Evolutionary conservation across 2,329 filamentous ascomycete species (phyloP).

Genomic region (Bertia moriformis): DNA sequence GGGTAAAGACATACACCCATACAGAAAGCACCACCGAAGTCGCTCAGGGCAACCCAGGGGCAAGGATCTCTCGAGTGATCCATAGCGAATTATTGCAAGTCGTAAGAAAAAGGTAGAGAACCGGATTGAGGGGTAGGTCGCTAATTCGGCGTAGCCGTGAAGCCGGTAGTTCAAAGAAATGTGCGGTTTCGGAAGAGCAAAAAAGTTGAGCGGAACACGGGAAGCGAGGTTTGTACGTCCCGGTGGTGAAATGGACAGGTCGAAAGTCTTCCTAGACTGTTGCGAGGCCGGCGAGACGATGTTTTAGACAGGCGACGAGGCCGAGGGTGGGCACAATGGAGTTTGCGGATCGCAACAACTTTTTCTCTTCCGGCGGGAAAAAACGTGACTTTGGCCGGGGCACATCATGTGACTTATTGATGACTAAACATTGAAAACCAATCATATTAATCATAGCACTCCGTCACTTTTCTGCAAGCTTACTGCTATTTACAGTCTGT

Average conservation of each 20-base stretch:
- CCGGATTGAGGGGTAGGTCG: neutral
- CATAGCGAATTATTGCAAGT: conserved; percentile 36
- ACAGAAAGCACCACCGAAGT: conserved; percentile 91
- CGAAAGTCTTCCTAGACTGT: neutral
- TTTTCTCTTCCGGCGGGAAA: neutral
- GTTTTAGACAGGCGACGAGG: neutral
- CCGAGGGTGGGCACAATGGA: too few relatives aligned
- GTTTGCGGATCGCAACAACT: neutral
- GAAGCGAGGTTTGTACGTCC: too few relatives aligned
- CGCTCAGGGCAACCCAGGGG: conserved; percentile 89
- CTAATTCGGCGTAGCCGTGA: too few relatives aligned
- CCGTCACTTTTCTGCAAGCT: neutral
- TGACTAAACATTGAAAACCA: too few relatives aligned
- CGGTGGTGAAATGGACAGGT: too few relatives aligned
- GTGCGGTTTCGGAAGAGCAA: too few relatives aligned
- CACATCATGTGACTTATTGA: too few relatives aligned
- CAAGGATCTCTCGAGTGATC: conserved; percentile 96
- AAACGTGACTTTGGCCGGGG: neutral
- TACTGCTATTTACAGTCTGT: neutral
- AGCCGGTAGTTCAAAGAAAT: too few relatives aligned
- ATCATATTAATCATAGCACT: neutral
- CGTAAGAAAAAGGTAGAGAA: neutral
- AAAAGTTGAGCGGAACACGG: too few relatives aligned
- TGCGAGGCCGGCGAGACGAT: too few relatives aligned
- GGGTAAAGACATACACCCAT: conserved; percentile 64